phyloP scores from a whole-genome alignment of 1,139 yeast species.

The Ogataea hybrid region DNA sequence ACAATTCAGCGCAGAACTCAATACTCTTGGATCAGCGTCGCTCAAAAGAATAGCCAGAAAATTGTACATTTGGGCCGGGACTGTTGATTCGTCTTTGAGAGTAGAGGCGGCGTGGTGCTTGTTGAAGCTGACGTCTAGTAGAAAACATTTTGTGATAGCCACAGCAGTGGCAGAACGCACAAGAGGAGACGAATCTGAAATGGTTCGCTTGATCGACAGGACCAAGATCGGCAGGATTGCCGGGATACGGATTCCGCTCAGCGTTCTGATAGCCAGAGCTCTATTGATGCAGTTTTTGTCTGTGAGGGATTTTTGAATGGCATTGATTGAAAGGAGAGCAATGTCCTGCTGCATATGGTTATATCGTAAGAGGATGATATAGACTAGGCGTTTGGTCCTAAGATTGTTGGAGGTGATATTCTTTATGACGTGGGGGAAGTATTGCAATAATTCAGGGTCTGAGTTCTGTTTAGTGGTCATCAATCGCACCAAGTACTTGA shows the following conservation, averaged over 20 bases:
- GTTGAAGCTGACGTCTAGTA: conserved; percentile 38
- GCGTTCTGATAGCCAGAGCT: conserved; percentile 71
- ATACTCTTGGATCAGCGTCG: conserved; percentile 66
- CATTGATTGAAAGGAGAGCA: conserved; percentile 84
- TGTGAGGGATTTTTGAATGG: conserved; percentile 78
- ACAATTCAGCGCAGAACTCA: conserved; percentile 65
- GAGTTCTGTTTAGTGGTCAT: conserved; percentile 54
- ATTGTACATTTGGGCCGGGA: conserved; percentile 42
- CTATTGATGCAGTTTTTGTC: conserved; percentile 70
- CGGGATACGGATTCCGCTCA: conserved; percentile 77
- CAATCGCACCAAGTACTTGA: conserved; percentile 69
- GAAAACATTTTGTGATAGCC: conserved; percentile 66
- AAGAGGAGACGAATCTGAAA: conserved; percentile 68
- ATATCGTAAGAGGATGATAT: conserved; percentile 70
- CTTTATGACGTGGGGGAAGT: conserved; percentile 87
- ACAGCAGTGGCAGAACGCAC: conserved; percentile 82
- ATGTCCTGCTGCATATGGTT: conserved; percentile 87
- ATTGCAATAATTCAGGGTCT: conserved; percentile 36
- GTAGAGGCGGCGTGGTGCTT: conserved; percentile 34
- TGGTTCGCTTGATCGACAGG: conserved; percentile 67
- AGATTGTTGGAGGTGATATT: conserved; percentile 73
- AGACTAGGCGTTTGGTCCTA: conserved; percentile 73
- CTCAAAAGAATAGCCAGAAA: conserved; percentile 52
- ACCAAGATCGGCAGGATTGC: conserved; percentile 79
- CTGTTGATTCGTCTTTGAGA: conserved; percentile 34